A percentile compares a stretch with the other conserved stretches of the same genome.
phyloP scores from a whole-genome alignment of 768 basidiomycete species.

The Phlegmacium glaucopus region DNA sequence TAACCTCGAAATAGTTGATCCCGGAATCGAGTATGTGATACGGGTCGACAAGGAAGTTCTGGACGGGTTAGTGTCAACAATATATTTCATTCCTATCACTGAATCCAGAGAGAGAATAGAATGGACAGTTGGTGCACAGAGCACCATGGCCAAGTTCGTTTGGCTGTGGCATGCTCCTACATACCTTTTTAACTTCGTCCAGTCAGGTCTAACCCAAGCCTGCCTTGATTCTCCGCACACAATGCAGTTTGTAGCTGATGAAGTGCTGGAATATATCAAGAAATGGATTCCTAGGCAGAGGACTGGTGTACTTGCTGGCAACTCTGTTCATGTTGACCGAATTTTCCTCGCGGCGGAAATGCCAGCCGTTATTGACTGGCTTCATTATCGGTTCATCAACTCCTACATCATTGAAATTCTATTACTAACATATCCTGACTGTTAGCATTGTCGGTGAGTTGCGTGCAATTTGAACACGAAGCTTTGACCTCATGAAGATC shows the following conservation, averaged over 20 bases:
- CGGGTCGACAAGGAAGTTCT: conserved; percentile 64
- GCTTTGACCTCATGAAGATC: neutral
- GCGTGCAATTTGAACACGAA: neutral
- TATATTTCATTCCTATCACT: neutral
- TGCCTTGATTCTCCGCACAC: conserved; percentile 72
- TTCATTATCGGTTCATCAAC: conserved; percentile 68
- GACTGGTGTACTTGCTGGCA: conserved; percentile 78
- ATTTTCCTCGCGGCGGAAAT: conserved; percentile 72
- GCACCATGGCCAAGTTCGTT: conserved; percentile 70
- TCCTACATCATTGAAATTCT: neutral
- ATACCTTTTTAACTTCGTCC: conserved; percentile 4
- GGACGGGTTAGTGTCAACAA: conserved; percentile 50
- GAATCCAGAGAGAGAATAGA: conserved; percentile 31
- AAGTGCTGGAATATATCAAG: conserved; percentile 76
- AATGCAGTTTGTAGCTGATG: conserved; percentile 52
- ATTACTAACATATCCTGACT: neutral
- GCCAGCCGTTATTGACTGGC: conserved; percentile 75
- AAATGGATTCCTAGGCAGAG: conserved; percentile 73
- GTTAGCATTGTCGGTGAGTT: conserved; percentile 67
- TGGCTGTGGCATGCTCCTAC: neutral
- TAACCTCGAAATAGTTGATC: conserved; percentile 74
- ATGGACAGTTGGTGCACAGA: conserved; percentile 89
- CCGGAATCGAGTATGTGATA: conserved; percentile 77
- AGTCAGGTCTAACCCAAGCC: conserved; percentile 82
- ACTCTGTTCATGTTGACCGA: conserved; percentile 80